Conservation (phyloP, 768 basidiomycete genomes). For the Leccinum pellstonianum region DNA sequence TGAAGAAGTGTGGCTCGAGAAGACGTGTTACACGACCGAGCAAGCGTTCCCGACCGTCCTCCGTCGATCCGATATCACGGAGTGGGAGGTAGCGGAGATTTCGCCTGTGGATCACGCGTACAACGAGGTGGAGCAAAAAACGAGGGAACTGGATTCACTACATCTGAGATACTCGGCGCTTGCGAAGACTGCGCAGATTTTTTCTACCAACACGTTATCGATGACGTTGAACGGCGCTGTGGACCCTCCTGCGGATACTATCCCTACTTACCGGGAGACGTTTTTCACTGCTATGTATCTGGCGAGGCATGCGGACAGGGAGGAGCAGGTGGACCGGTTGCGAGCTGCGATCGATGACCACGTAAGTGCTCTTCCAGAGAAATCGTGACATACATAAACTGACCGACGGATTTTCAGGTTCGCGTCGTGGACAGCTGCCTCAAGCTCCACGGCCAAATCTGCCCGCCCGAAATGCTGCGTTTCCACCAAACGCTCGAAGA, state of each 20-base stretch:
- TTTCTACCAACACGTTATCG: constrained; percentile 77
- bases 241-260: constrained; percentile 74
- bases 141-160: constrained; percentile 69
- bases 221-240: constrained; percentile 87
- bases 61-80: constrained; percentile 82
- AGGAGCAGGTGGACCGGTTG: constrained; percentile 69
- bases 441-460: constrained; percentile 77
- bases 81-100: constrained; percentile 67
- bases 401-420: constrained; percentile 43
- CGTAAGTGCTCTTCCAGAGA: constrained; percentile 39
- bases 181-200: constrained; percentile 68
- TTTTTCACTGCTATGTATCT: constrained; percentile 77
- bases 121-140: constrained; percentile 75
- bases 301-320: constrained; percentile 64
- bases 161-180: constrained; percentile 74
- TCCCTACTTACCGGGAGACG: constrained; percentile 70
- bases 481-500: constrained; percentile 90
- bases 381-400: background rate
- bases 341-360: constrained; percentile 78
- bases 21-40: constrained; percentile 83
- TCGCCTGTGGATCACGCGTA: constrained; percentile 85
- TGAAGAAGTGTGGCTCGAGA: constrained; percentile 85
- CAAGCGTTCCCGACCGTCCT: constrained; percentile 90
- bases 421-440: constrained; percentile 82
- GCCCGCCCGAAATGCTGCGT: constrained; percentile 82